These are phyloP conservation scores for Camelina sativa DNA, from an alignment of 345 rosid species.

Conservation along the genomic window DNA sequence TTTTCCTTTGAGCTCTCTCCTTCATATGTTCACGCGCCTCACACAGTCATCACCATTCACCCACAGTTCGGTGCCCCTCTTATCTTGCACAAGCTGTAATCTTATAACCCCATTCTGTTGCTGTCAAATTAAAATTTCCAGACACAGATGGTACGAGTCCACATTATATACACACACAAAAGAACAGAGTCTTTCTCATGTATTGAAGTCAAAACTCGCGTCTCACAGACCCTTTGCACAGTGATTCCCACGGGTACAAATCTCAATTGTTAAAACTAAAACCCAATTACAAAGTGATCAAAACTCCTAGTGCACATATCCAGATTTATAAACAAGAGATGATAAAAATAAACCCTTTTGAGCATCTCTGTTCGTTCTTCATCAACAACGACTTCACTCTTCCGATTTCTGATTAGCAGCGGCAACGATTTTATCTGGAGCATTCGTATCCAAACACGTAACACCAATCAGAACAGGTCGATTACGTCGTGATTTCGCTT, in stretches of 20 bases:
- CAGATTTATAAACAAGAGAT: too few species aligned
- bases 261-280: too few species aligned
- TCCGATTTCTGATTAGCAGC: not conserved
- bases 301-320: too few species aligned
- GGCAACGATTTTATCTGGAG: not conserved
- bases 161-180: not conserved
- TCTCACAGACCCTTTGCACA: not conserved
- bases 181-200: not conserved
- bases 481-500: not conserved
- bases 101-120: not conserved
- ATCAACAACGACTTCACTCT: not conserved
- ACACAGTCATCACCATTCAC: conserved; percentile 37
- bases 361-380: too few species aligned
- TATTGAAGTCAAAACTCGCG: not conserved
- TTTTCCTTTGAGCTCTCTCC: conserved; percentile 44
- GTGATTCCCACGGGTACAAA: not conserved
- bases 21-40: conserved; percentile 52
- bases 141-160: not conserved
- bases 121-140: not conserved
- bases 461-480: not conserved
- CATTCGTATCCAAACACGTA: not conserved
- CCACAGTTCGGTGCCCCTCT: conserved; percentile 59
- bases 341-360: too few species aligned
- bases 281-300: too few species aligned
- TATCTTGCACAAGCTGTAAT: conserved; percentile 39